Evolutionary conservation across 345 rosid genomes (phyloP).

Genomic region (Bruguiera parviflora): DNA sequence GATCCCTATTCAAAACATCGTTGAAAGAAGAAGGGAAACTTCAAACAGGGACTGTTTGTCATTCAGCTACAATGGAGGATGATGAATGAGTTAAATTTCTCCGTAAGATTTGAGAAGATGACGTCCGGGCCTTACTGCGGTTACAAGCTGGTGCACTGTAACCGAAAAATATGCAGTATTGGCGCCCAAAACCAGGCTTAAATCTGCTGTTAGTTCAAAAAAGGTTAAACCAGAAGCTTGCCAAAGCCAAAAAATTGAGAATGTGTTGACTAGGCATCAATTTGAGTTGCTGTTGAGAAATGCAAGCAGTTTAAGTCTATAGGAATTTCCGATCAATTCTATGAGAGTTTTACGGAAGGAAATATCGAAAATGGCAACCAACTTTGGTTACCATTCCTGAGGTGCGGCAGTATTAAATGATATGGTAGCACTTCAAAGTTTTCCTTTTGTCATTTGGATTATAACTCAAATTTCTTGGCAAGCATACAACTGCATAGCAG

Average conservation of each 20-base stretch:
- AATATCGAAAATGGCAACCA: conserved; percentile 47
- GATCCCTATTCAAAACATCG: conserved; percentile 12
- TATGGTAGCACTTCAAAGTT: background rate
- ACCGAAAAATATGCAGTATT: conserved; percentile 14
- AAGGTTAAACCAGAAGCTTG: conserved; percentile 12
- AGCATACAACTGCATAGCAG: background rate
- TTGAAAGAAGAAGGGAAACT: conserved; percentile 47
- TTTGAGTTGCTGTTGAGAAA: conserved; percentile 35
- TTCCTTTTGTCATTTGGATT: background rate
- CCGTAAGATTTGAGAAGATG: conserved; percentile 15
- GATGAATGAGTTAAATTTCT: conserved; percentile 25
- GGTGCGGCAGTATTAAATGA: conserved; percentile 24
- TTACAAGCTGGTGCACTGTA: conserved; percentile 13
- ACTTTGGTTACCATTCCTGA: conserved; percentile 48
- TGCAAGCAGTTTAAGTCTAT: conserved; percentile 12
- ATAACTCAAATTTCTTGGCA: background rate
- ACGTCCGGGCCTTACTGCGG: conserved; percentile 10
- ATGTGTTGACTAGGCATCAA: conserved; percentile 47
- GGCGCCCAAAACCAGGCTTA: background rate
- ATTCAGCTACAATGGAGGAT: conserved; percentile 24
- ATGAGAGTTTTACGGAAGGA: conserved; percentile 13
- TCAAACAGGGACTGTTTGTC: conserved; percentile 29
- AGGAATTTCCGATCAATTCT: conserved; percentile 19
- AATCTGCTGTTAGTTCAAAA: background rate
- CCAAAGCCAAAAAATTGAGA: conserved; percentile 34